A percentile compares a stretch with the other conserved stretches of the same genome.
Conservation (phyloP, 257 asterid genomes). For the Catharanthus roseus region DNA sequence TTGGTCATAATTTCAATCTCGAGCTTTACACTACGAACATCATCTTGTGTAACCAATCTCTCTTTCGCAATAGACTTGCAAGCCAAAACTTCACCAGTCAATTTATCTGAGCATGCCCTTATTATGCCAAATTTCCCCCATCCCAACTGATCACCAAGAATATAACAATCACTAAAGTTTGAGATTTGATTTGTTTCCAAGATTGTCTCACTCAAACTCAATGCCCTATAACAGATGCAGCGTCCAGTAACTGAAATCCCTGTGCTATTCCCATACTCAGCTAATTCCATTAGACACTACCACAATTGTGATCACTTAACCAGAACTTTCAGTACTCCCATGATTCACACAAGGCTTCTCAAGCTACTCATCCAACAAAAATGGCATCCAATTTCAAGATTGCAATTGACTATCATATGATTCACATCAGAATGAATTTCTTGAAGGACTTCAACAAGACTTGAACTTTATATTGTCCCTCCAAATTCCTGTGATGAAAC, state of each 20-base stretch:
- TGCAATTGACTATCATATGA: constrained; percentile 14
- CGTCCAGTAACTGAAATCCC: constrained; percentile 7
- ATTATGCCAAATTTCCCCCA: constrained; percentile 60
- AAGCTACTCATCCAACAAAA: constrained; percentile 8
- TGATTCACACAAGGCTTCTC: not conserved
- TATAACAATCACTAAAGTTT: constrained; percentile 37
- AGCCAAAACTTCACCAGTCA: constrained; percentile 54
- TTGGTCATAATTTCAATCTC: constrained; percentile 53
- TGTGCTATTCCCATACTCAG: constrained; percentile 3
- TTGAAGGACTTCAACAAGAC: constrained; percentile 19
- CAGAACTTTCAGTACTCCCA: not conserved
- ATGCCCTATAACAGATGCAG: constrained; percentile 31
- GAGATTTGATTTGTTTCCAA: constrained; percentile 32
- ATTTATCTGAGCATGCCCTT: constrained; percentile 44
- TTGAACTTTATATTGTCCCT: constrained; percentile 15
- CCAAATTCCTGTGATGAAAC: constrained; percentile 17
- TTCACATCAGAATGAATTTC: constrained; percentile 6
- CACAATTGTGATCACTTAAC: constrained; percentile 6
- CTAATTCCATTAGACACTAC: constrained; percentile 30
- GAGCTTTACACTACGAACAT: constrained; percentile 48
- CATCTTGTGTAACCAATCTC: constrained; percentile 42
- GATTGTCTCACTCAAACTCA: constrained; percentile 27
- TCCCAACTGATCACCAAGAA: constrained; percentile 47
- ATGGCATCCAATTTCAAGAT: not conserved
- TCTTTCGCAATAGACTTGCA: constrained; percentile 59